Base-by-base conservation (phyloP, 1,139 yeast species). In the Yamadazyma siamensis region DNA sequence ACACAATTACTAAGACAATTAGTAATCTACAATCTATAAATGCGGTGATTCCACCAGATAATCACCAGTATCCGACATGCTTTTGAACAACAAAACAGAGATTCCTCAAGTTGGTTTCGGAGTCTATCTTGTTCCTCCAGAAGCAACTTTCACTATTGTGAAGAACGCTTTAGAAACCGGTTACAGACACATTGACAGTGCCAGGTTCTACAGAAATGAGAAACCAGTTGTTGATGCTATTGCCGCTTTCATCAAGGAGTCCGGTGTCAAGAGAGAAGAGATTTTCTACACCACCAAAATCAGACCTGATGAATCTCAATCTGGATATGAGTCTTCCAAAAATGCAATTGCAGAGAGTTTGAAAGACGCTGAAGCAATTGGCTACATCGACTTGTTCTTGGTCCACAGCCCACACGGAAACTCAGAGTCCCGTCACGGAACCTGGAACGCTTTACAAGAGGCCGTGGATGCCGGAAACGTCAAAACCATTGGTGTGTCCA, bases 271-370 rank as follows among this genome's bases (percentile, higher is more conserved):
- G 32, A 71, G 96, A 52, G 75, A 72, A 31, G 81, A 85, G 28
- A 46, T 87, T 34, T 87, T 80, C 43, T 60, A 87, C 43, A 85
- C 95, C 46, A 84, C 95, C 43, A 87, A 87, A 56, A 65, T 86
- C 43, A 78, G 74, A 49, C 80, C 80, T 15, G 80, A 59, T 26
- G 65, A 54, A 25, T 80, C 59, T 26, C 67, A 54, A 28, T 62
- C 52, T 28, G 85, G 83, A 36, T 74, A 80, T 29, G 61, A 56
- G 33, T 80, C 94, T 3, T 71, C 89, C 50, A 52, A 71, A 47
- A 77, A 79, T 49, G 85, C 83, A 6, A 61, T 87, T 34, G 74
- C 80, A 29, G 60, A 54, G 29, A 80, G 94, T 3, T 69, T 88
- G 49, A n/a, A n/a, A n/a, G n/a, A n/a, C n/a, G n/a, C n/a, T n/a